Evolutionary conservation across 345 rosid genomes (phyloP), one percentile per base, ranked within the genome.

Genomic region (Cardamine occulta): DNA sequence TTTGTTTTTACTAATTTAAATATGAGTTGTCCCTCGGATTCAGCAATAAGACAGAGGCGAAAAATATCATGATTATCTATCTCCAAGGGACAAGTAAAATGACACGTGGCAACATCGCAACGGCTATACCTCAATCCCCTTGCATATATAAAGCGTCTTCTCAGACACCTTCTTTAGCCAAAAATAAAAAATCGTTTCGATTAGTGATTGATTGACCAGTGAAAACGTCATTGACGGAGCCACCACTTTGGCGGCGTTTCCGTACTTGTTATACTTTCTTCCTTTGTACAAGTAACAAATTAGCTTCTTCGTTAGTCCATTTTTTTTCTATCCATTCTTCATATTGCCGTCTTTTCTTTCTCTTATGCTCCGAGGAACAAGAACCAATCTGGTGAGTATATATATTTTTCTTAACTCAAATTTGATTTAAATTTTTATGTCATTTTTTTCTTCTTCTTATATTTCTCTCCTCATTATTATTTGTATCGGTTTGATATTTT

Each of bases 211-310:
- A 32, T 68, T 53, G 39, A 47, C 18, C 39, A n/a, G 13, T 55
- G 64, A 23, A 26, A 10, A 10, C 32, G 45, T 62, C 44, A 5
- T 68, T 14, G 24, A 45, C 76, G 55, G 76, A 64, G 76, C 67
- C 67, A 77, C 53, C 80, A 64, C 18, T 57, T 35, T 0, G 65
- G 59, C 72, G 76, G 80, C 72, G 75, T 13, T 28, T 70, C 75
- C 57, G 58, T 58, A 21, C 3, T 12, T 64, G 5, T 9, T 49
- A 13, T 61, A 44, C 21, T 68, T 10, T 63, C 12, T 66, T 39
- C 6, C 21, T 7, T 31, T 4, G 7, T 35, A 13, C 15, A 58
- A 67, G 62, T 62, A 75, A 57, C 80, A 71, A 70, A 1, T 71
- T 26, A 3, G 70, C 57, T 69, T 76, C 58, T 63, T 6, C 51